Base-by-base conservation (phyloP, 169 alveolate species). In the Cryptosporidium ryanae region DNA sequence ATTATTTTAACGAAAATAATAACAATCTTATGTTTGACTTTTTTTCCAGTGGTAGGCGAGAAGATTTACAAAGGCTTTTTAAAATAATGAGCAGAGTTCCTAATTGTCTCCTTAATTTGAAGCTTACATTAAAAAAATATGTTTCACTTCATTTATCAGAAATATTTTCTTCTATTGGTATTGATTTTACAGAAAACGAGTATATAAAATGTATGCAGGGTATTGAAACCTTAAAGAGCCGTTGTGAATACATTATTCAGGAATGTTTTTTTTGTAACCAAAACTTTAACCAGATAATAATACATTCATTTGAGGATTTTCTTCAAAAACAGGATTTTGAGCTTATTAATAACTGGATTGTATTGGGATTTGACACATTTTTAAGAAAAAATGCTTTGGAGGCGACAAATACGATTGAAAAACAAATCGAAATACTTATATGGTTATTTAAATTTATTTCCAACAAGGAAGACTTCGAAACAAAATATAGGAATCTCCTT, bases 81-180 rank as follows among this genome's bases (percentile, higher is more conserved):
- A 31, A 61, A 43, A 76, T 76, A 34, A 31, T 76, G 52, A 59
- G 87, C 15, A 67, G 87, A 27, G 87, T 76, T 34, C 76, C 68
- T 15, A 55, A 76, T 4, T 76, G 87, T 34, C 49, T 76, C 21
- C 61, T 43, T 34, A 44, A 38, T 29, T 46, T 76, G 18, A 76
- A 76, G 23, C 38, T 34, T 29, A 57, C 64, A 8, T 59, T 76
- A n/a, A 76, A 25, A 18, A 31, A 76, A 17, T 76, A 27, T 27
- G 38, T 76, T 2, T 43, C 59, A 12, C 6, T 61, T 0, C n/a
- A 23, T 25, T 61, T 76, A 32, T 43, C 49, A 32, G 43, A 54
- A 59, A 59, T 76, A 54, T 23, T 76, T 43, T 65, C 76, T 6
- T 43, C 15, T 43, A 59, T 46, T 25, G 87, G 63, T 15, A 21